A percentile compares a stretch with the other conserved stretches of the same genome.
phyloP scores from a whole-genome alignment of 164 flowering plant genomes.

The Santalum album region DNA sequence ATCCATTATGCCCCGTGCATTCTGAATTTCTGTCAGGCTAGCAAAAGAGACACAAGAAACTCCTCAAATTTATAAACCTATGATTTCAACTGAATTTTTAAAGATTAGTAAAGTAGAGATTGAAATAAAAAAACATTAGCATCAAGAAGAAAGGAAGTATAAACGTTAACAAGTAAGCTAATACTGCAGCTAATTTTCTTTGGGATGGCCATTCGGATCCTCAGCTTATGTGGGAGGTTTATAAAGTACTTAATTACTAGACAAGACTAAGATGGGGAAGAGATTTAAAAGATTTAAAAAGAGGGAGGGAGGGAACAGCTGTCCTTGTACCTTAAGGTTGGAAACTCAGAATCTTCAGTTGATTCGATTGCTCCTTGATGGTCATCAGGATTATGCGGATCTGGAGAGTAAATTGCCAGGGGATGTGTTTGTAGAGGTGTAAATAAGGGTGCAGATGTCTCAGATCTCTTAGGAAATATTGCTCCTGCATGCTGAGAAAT shows the following conservation, averaged over 20 bases:
- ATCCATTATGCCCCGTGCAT: conserved; percentile 97
- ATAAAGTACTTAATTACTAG: no score
- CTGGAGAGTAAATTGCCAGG: conserved; percentile 54
- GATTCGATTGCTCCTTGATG: conserved; percentile 51
- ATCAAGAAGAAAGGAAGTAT: no score
- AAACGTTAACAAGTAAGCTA: no score
- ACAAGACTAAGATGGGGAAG: no score
- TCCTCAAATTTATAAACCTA: not conserved
- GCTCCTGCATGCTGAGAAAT: conserved; percentile 82
- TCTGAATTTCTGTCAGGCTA: conserved; percentile 90
- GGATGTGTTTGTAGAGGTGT: conserved; percentile 89
- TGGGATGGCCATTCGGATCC: no score
- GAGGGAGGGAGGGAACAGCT: no score
- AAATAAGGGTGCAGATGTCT: conserved; percentile 73
- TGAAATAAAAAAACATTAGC: no score
- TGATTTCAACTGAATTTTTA: not conserved
- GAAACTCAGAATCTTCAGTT: conserved; percentile 71
- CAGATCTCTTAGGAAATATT: conserved; percentile 84
- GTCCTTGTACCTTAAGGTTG: conserved; percentile 62
- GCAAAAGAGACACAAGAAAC: conserved; percentile 3
- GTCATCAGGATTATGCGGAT: conserved; percentile 40
- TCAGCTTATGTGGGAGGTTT: no score
- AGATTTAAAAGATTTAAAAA: no score
- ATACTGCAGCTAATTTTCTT: no score
- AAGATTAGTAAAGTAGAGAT: no score